Evolutionary conservation across 768 basidiomycete genomes (phyloP).

Genomic region (Pisolithus orientalis): DNA sequence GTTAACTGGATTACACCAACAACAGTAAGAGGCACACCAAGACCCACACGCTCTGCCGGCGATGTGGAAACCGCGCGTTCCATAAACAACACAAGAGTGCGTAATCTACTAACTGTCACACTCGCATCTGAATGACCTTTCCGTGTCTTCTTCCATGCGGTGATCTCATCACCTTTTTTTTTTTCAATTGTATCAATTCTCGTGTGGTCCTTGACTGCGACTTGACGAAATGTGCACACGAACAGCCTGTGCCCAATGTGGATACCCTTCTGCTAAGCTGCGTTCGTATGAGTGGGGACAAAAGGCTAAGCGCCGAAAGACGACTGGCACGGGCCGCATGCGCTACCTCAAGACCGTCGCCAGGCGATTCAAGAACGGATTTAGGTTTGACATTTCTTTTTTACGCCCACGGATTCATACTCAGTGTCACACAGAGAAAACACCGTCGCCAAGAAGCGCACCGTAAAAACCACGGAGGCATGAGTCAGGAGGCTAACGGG

Average conservation of each 20-base stretch:
- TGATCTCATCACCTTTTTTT: background rate
- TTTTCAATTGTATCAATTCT: background rate
- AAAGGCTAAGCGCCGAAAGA: constrained; percentile 99
- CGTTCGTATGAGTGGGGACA: constrained; percentile 97
- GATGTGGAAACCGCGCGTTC: constrained; percentile 93
- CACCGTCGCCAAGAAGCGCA: constrained; percentile 82
- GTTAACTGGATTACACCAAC: background rate
- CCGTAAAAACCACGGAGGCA: constrained; percentile 48
- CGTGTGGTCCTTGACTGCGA: background rate
- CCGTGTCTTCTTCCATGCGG: background rate
- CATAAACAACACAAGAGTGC: constrained; percentile 98
- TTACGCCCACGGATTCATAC: too few species aligned
- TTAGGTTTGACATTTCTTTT: constrained; percentile 51
- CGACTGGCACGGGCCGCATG: constrained; percentile 97
- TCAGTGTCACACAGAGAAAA: constrained; percentile 58
- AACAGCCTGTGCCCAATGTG: constrained; percentile 90
- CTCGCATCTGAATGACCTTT: background rate
- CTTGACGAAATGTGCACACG: too few species aligned
- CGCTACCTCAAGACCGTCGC: constrained; percentile 86
- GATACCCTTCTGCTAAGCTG: constrained; percentile 92
- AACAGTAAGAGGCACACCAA: constrained; percentile 94
- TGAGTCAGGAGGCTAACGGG: constrained; percentile 10
- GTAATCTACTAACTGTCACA: constrained; percentile 18
- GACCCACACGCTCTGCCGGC: constrained; percentile 94
- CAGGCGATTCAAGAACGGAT: constrained; percentile 98